A percentile compares a stretch with the other conserved stretches of the same genome.
Conservation (phyloP, 495 filamentous ascomycete species). For the Xylaria telfairii region DNA sequence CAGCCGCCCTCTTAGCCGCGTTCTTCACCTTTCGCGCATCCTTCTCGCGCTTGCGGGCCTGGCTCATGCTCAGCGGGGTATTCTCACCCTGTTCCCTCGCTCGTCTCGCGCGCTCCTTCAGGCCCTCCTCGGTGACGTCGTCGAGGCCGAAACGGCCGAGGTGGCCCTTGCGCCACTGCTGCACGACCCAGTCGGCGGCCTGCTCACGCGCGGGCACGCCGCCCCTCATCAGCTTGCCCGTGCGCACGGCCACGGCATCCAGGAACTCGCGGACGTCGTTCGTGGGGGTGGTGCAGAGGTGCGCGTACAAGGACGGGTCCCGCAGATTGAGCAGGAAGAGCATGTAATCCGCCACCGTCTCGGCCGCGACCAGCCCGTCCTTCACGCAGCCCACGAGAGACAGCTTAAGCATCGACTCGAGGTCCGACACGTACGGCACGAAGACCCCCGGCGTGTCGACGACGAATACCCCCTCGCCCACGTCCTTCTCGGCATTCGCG, state of each 20-base stretch:
- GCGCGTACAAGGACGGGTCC: constrained; percentile 61
- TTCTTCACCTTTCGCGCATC: constrained; percentile 42
- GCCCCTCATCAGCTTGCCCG: constrained; percentile 78
- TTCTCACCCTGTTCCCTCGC: constrained; percentile 36
- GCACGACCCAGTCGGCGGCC: constrained; percentile 81
- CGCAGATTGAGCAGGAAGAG: constrained; percentile 80
- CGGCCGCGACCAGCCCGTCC: constrained; percentile 77
- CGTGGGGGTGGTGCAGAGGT: constrained; percentile 70
- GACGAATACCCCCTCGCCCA: constrained; percentile 55
- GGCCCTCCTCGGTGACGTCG: constrained; percentile 66
- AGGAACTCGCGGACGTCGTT: constrained; percentile 80
- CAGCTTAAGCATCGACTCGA: constrained; percentile 90
- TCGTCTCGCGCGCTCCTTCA: constrained; percentile 35
- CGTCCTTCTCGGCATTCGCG: constrained; percentile 41
- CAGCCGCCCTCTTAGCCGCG: constrained; percentile 38
- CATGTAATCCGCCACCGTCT: constrained; percentile 85
- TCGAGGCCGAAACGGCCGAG: constrained; percentile 84
- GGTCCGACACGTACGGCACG: constrained; percentile 83
- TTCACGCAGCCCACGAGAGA: constrained; percentile 90
- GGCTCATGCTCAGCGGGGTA: constrained; percentile 49
- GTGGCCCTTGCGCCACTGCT: constrained; percentile 79
- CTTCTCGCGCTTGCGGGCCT: constrained; percentile 54
- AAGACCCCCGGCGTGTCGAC: constrained; percentile 79
- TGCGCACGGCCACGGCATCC: constrained; percentile 68
- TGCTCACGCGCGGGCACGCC: constrained; percentile 73